Base-by-base conservation (phyloP, 208 protist genomes). In the Trypanosoma rangeli region DNA sequence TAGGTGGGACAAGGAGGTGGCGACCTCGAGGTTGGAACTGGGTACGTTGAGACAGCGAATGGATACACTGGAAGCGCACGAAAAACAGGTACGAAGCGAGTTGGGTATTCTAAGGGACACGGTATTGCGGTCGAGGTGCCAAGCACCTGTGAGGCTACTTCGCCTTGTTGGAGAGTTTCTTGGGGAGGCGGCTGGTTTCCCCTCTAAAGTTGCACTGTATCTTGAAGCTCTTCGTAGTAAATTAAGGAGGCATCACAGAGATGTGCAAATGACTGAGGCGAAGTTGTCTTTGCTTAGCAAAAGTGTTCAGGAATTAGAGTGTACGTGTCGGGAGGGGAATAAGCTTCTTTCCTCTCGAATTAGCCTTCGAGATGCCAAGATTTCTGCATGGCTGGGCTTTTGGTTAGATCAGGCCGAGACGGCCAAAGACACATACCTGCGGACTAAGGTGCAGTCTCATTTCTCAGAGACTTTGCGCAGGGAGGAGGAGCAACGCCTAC, bases 301-400 rank as follows among this genome's bases (percentile, higher is more conserved):
- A 24, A 60, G 31, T 20, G 42, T 74, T 24, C 75, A 72, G 13
- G n/a, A 71, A 22, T n/a, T 29, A 15, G 79, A 85, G 20, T 39
- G 65, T 5, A 50, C 33, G 12, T 86, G 72, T 73, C 49, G 57
- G 5, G 28, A 73, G 1, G 58, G 64, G 10, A 69, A 62, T n/a
- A 50, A 76, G 0, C 31, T 46, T 0, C 73, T 90, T 15, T 56
- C 69, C 13, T 52, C 35, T 0, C 66, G 85, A 49, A 77, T 87
- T 39, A 46, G 64, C 49, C 70, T 81, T 67, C 82, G 85, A 24
- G 85, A 90, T 59, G 33, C 46, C 10, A 44, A 76, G 42, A 70
- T 87, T 0, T 48, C 70, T 7, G 55, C 56, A 16, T 74, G 82
- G 61, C 57, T 87, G 7, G 62, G 56, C 2, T 79, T 73, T 61